A percentile compares a stretch with the other conserved stretches of the same genome.
phyloP scores from a whole-genome alignment of 257 asterid species.

The Scutellaria barbata region DNA sequence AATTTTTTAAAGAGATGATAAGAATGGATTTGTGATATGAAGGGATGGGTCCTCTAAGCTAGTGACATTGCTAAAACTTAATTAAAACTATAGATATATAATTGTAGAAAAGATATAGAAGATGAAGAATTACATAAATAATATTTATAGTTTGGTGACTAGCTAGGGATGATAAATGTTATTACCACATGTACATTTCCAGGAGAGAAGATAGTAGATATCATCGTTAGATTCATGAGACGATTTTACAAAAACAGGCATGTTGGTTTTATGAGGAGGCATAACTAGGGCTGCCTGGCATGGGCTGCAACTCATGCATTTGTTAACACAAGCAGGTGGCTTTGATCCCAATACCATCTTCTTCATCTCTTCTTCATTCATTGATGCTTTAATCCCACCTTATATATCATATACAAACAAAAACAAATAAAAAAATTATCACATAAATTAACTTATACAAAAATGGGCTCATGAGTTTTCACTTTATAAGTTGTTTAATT shows the following conservation, averaged over 20 bases:
- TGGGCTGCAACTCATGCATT: slow-evolving; percentile 65
- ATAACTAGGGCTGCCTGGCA: slow-evolving; percentile 63
- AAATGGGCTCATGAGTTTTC: background rate
- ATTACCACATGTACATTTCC: slow-evolving; percentile 69
- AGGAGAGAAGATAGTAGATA: slow-evolving; percentile 61
- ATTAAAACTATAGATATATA: too few species aligned
- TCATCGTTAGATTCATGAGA: slow-evolving; percentile 45
- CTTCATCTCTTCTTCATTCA: slow-evolving; percentile 35
- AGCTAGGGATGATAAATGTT: slow-evolving; percentile 53
- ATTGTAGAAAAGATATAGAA: too few species aligned
- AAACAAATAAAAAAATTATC: background rate
- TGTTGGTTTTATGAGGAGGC: slow-evolving; percentile 46
- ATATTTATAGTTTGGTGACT: background rate
- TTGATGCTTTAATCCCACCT: slow-evolving; percentile 34
- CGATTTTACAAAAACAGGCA: slow-evolving; percentile 9
- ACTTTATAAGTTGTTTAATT: background rate
- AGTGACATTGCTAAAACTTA: too few species aligned
- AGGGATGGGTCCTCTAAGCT: too few species aligned
- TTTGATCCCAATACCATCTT: slow-evolving; percentile 58
- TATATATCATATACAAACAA: background rate
- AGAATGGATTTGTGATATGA: too few species aligned
- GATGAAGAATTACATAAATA: too few species aligned
- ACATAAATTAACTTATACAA: background rate
- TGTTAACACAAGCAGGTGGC: slow-evolving; percentile 65
- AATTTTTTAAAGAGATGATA: too few species aligned